A percentile compares a stretch with the other conserved stretches of the same genome.
These are phyloP conservation scores for Phyllosticta citribraziliensis DNA, from an alignment of 2,329 filamentous ascomycete genomes.

Conservation along the genomic window DNA sequence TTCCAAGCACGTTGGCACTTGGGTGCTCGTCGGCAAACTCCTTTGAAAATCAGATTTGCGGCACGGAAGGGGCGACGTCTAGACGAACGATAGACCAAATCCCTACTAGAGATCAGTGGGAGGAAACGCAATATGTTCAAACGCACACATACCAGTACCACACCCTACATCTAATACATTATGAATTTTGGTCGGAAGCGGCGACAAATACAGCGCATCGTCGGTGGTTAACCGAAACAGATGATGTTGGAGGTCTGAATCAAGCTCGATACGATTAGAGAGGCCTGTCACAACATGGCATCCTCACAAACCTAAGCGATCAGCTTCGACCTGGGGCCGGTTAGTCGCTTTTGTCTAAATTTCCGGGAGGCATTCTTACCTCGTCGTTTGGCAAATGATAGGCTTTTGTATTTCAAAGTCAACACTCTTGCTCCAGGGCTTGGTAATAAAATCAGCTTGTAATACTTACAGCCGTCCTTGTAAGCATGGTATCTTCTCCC, in stretches of 20 bases:
- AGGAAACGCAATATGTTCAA: slow-evolving; percentile 1
- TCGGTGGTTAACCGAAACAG: slow-evolving; percentile 25
- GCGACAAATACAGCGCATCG: slow-evolving; percentile 21
- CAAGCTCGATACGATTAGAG: neutral
- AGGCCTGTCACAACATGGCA: neutral
- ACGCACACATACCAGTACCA: slow-evolving; percentile 26
- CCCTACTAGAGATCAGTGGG: neutral
- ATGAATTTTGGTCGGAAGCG: slow-evolving; percentile 19
- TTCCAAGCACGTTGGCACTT: slow-evolving; percentile 22
- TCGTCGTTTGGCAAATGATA: slow-evolving; percentile 25
- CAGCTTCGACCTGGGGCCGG: slow-evolving; percentile 11
- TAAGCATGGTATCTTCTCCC: slow-evolving; percentile 6
- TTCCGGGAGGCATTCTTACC: slow-evolving; percentile 13
- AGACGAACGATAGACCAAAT: neutral
- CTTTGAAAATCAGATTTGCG: neutral
- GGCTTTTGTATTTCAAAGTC: neutral
- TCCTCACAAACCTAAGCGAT: neutral
- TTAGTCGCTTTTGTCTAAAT: slow-evolving; percentile 12
- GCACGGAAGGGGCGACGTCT: neutral
- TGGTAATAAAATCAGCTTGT: neutral
- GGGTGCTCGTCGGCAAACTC: slow-evolving; percentile 24
- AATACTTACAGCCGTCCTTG: neutral
- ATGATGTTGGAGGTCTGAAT: slow-evolving; percentile 23
- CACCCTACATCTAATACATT: slow-evolving; percentile 23
- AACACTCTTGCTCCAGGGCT: neutral